These are phyloP conservation scores for Filobasidium uniguttulatum DNA, from an alignment of 1,284 basidiomycete genomes.

Conservation along the genomic window DNA sequence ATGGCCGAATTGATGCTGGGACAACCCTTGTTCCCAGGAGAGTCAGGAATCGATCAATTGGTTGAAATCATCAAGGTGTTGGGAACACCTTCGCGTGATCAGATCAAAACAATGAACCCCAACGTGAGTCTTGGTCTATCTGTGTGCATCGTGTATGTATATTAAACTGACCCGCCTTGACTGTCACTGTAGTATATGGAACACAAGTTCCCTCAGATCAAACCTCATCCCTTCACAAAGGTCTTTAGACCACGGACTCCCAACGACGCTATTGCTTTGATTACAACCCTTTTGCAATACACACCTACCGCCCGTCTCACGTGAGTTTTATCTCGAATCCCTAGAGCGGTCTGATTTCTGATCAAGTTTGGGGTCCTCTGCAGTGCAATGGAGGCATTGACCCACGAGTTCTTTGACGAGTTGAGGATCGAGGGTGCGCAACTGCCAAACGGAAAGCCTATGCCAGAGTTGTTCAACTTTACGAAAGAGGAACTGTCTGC, in stretches of 20 bases:
- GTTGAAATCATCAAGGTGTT: slow-evolving; percentile 99
- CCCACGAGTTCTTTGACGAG: slow-evolving; percentile 97
- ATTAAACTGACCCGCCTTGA: not conserved
- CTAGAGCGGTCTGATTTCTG: not conserved
- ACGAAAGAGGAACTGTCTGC: slow-evolving; percentile 92
- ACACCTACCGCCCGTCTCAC: slow-evolving; percentile 81
- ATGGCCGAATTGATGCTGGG: slow-evolving; percentile 99
- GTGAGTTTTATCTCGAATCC: slow-evolving; percentile 17
- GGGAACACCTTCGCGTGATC: slow-evolving; percentile 92
- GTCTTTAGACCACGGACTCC: slow-evolving; percentile 97
- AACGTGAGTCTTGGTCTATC: slow-evolving; percentile 42
- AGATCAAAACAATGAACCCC: slow-evolving; percentile 99
- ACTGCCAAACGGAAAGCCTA: slow-evolving; percentile 94
- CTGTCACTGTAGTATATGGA: slow-evolving; percentile 72
- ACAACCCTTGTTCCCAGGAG: slow-evolving; percentile 95
- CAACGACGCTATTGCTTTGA: slow-evolving; percentile 89
- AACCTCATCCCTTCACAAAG: slow-evolving; percentile 90
- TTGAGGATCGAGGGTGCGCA: slow-evolving; percentile 72
- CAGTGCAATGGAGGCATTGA: slow-evolving; percentile 75
- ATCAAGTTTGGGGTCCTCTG: not conserved
- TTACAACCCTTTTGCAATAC: slow-evolving; percentile 90
- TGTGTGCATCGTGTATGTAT: not conserved
- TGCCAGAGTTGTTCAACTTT: slow-evolving; percentile 90
- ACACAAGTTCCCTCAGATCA: slow-evolving; percentile 99
- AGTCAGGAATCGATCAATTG: slow-evolving; percentile 98